Evolutionary conservation across 208 protist species (phyloP).

Genomic region (Leptomonas pyrrhocoris): DNA sequence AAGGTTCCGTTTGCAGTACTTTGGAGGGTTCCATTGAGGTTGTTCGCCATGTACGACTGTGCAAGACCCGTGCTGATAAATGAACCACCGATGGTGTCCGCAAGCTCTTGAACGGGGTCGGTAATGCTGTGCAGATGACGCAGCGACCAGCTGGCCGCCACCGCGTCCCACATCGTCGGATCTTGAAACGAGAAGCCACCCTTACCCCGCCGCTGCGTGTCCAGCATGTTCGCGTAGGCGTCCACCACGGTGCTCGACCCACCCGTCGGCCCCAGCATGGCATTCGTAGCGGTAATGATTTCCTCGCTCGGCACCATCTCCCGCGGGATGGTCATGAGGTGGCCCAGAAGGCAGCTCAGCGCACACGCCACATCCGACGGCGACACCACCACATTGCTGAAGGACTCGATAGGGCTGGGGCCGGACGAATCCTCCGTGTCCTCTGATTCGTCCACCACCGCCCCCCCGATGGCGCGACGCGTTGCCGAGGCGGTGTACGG

Average conservation of each 20-base stretch:
- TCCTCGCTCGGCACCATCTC: slow-evolving; percentile 36
- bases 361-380: slow-evolving; percentile 73
- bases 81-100: slow-evolving; percentile 16
- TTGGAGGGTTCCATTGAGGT: slow-evolving; percentile 11
- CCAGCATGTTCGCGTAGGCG: slow-evolving; percentile 22
- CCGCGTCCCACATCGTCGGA: slow-evolving; percentile 39
- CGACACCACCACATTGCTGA: slow-evolving; percentile 57
- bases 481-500: not conserved
- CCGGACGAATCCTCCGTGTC: slow-evolving; percentile 10
- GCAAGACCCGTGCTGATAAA: slow-evolving; percentile 4
- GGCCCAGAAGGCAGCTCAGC: slow-evolving; percentile 59
- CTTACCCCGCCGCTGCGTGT: slow-evolving; percentile 20
- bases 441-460: not conserved
- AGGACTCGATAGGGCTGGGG: slow-evolving; percentile 26
- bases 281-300: slow-evolving; percentile 25
- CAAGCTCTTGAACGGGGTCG: slow-evolving; percentile 3
- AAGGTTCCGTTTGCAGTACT: too few relatives aligned
- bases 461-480: not conserved
- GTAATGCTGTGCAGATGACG: slow-evolving; percentile 25
- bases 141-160: slow-evolving; percentile 31
- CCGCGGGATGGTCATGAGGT: slow-evolving; percentile 59
- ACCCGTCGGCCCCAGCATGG: slow-evolving; percentile 25
- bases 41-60: slow-evolving; percentile 16
- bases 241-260: slow-evolving; percentile 29
- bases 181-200: slow-evolving; percentile 30